Conservation (phyloP, 495 filamentous ascomycete genomes). For the Geoglossum glabrum region DNA sequence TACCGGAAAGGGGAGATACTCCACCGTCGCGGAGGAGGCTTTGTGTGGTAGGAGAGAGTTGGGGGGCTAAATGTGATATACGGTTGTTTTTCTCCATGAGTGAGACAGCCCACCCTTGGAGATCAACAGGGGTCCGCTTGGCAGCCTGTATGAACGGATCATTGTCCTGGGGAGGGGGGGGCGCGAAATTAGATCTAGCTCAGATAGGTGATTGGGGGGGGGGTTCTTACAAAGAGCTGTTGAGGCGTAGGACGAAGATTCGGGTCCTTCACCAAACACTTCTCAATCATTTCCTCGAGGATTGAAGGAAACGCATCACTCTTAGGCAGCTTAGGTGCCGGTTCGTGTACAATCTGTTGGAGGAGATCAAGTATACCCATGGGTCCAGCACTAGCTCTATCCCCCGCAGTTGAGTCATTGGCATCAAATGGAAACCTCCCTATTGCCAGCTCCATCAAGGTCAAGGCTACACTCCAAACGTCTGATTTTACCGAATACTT, state of each 20-base stretch:
- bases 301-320: slow-evolving; percentile 92
- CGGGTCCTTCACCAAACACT: slow-evolving; percentile 77
- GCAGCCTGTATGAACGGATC: slow-evolving; percentile 88
- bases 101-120: slow-evolving; percentile 73
- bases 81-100: slow-evolving; percentile 83
- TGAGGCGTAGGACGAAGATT: slow-evolving; percentile 78
- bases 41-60: slow-evolving; percentile 30
- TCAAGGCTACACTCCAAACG: slow-evolving; percentile 95
- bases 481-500: slow-evolving; percentile 96
- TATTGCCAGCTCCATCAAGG: slow-evolving; percentile 90
- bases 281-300: slow-evolving; percentile 88
- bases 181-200: not conserved
- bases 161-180: slow-evolving; percentile 36
- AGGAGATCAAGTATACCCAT: slow-evolving; percentile 91
- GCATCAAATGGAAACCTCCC: slow-evolving; percentile 87
- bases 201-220: not conserved
- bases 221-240: slow-evolving; percentile 40
- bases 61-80: slow-evolving; percentile 58
- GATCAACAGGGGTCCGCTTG: slow-evolving; percentile 79
- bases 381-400: slow-evolving; percentile 48
- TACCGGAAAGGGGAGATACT: slow-evolving; percentile 17
- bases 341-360: slow-evolving; percentile 94
- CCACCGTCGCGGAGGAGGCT: slow-evolving; percentile 29
- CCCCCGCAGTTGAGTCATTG: slow-evolving; percentile 49
- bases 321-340: slow-evolving; percentile 79